Evolutionary conservation across 495 filamentous ascomycete species (phyloP).

Genomic region (Daldinia caldariorum): DNA sequence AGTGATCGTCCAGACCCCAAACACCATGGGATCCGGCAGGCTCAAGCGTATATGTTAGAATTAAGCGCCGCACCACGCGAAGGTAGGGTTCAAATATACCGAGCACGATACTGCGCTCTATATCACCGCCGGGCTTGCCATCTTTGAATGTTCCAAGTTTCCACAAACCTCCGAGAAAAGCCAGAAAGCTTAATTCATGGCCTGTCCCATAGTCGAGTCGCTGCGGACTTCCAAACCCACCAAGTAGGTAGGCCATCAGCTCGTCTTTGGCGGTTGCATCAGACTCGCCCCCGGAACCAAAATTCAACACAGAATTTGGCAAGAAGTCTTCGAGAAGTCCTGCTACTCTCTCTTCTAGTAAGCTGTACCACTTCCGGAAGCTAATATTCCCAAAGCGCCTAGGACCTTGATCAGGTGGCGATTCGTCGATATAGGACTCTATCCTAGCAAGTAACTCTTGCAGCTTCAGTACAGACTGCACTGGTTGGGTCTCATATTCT

Average conservation of each 20-base stretch:
- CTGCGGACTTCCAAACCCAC: constrained; percentile 87
- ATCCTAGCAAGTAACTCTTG: constrained; percentile 69
- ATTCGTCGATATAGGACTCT: constrained; percentile 74
- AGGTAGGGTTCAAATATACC: constrained; percentile 87
- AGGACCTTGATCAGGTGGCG: constrained; percentile 84
- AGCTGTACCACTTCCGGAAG: constrained; percentile 82
- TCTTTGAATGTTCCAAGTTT: constrained; percentile 82
- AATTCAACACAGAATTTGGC: constrained; percentile 61
- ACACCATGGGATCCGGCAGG: constrained; percentile 95
- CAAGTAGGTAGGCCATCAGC: constrained; percentile 81
- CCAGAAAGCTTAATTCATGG: constrained; percentile 93
- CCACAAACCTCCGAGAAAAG: constrained; percentile 90
- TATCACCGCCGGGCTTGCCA: constrained; percentile 58
- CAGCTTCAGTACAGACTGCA: constrained; percentile 68
- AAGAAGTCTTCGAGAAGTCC: constrained; percentile 71
- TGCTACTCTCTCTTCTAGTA: constrained; percentile 67
- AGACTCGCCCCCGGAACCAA: constrained; percentile 27
- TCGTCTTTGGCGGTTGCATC: constrained; percentile 60
- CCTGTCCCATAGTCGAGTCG: constrained; percentile 95
- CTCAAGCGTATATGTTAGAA: constrained; percentile 93
- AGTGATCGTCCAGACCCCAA: constrained; percentile 97
- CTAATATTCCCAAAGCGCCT: constrained; percentile 90
- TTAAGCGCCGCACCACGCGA: constrained; percentile 81
- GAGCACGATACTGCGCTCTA: constrained; percentile 79
- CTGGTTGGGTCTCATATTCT: constrained; percentile 52